Evolutionary conservation across 768 basidiomycete genomes (phyloP).

Genomic region (Brasilioporus rufonigricans): DNA sequence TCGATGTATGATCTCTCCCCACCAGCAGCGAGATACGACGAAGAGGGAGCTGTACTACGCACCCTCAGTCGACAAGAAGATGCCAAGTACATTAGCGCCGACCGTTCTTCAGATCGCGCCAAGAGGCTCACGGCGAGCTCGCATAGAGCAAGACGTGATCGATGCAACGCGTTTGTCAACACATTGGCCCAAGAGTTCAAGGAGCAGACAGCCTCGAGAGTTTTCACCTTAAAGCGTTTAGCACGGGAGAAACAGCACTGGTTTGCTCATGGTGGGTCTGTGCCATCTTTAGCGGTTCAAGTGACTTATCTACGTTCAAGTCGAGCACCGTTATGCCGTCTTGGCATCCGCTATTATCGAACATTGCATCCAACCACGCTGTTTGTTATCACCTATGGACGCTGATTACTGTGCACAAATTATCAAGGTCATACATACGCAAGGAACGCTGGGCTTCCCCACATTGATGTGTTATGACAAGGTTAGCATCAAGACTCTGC

Average conservation of each 20-base stretch:
- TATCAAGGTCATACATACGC: constrained; percentile 81
- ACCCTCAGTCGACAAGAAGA: constrained; percentile 69
- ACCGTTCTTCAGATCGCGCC: constrained; percentile 65
- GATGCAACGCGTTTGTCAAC: constrained; percentile 59
- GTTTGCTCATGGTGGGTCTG: constrained; percentile 62
- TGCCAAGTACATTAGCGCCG: constrained; percentile 56
- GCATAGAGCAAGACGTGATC: constrained; percentile 63
- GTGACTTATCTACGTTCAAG: constrained; percentile 16
- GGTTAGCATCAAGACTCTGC: constrained; percentile 37
- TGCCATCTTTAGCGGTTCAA: neutral
- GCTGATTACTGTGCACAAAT: constrained; percentile 93
- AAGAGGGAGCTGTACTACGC: constrained; percentile 63
- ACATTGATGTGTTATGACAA: constrained; percentile 84
- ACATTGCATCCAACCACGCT: constrained; percentile 90
- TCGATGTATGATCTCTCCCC: constrained; percentile 86
- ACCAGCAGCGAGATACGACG: constrained; percentile 74
- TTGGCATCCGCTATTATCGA: constrained; percentile 72
- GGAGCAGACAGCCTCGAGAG: constrained; percentile 68
- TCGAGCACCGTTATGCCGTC: constrained; percentile 38
- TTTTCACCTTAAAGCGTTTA: constrained; percentile 74
- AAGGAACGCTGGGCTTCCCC: constrained; percentile 88
- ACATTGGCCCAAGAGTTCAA: constrained; percentile 68
- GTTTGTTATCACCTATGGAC: constrained; percentile 93
- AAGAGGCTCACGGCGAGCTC: constrained; percentile 54
- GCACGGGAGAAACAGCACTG: constrained; percentile 77